Evolutionary conservation across 345 rosid species (phyloP).

Genomic region (Citrus glauca): DNA sequence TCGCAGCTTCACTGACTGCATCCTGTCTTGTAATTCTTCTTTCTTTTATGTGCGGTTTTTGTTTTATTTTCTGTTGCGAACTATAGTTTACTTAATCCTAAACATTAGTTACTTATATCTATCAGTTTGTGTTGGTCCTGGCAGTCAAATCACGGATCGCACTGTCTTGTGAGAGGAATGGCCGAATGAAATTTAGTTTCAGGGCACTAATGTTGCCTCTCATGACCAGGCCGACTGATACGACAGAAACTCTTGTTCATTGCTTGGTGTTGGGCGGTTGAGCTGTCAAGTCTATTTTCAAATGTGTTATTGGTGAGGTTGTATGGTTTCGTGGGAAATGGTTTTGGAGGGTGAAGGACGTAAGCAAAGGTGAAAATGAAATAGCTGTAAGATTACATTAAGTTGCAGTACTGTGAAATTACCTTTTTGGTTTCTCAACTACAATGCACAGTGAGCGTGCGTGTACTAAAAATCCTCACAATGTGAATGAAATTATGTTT

Average conservation of each 20-base stretch:
- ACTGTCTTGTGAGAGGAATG: background rate
- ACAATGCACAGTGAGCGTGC: background rate
- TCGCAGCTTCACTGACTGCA: slow-evolving; percentile 3
- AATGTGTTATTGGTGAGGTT: slow-evolving; percentile 12
- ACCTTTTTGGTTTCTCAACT: background rate
- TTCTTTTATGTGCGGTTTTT: slow-evolving; percentile 3
- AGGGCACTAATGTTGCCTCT: background rate
- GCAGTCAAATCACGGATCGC: slow-evolving; percentile 14
- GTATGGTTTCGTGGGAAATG: slow-evolving; percentile 6
- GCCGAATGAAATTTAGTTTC: background rate
- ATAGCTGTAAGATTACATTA: slow-evolving; percentile 1
- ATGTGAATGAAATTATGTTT: background rate
- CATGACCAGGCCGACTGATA: background rate
- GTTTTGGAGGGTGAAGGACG: background rate
- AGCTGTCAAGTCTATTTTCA: background rate
- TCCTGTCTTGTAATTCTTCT: slow-evolving; percentile 10
- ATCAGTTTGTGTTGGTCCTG: slow-evolving; percentile 1
- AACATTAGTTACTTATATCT: background rate
- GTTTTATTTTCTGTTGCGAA: slow-evolving; percentile 1
- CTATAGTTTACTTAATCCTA: background rate
- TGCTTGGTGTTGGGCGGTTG: slow-evolving; percentile 1
- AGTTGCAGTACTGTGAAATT: background rate
- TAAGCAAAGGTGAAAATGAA: background rate
- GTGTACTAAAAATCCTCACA: background rate
- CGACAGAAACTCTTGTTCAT: background rate